Base-by-base conservation (phyloP, 805 yeast species). In the Metschnikowia shivogae region DNA sequence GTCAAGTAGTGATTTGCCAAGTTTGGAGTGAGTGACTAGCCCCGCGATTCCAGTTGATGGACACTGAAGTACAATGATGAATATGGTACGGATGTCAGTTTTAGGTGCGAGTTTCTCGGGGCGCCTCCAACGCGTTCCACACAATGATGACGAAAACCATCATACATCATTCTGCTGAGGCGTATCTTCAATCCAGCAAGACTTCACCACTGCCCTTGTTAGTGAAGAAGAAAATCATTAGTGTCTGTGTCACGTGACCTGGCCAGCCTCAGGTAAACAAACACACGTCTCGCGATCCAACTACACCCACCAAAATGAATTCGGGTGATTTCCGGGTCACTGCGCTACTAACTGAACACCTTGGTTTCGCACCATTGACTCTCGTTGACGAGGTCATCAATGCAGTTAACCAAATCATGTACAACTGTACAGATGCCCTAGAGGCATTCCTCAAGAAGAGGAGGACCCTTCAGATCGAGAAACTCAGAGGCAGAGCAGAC, bases 341-440 rank as follows among this genome's bases (percentile, higher is more conserved):
- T 24, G 58, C 68, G 9, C 56, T 89, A 13, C 70, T 90, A 41
- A 86, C 96, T 1, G 97, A 89, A 64, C 96, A 89, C 60, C 67
- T 90, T 30, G 96, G 87, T 30, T 87, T 78, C 57, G 86, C 93
- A 6, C 96, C 97, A 0, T 76, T 89, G 8, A 78, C 90, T 0
- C 67, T 89, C 11, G 76, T 90, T 5, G 97, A 90, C 56, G 96
- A 88, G 57, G 83, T 90, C 10, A 87, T 89, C 54, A 89, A 89
- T 62, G 86, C 89, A 1, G 93, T 88, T 20, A 89, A 89, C 58
- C 89, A 82, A 42, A 79, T 88, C 24, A 77, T 89, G 81, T 85
- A 86, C 65, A 82, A 84, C 54, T 86, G 96, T 58, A 82, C 90
- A 0, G 78, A 77, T 38, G 95, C 88, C 1, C 76, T 90, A 65